Evolutionary conservation across 73 alveolate genomes (phyloP), one percentile per base, ranked within the genome.

Genomic region (Paramecium primaurelia): DNA sequence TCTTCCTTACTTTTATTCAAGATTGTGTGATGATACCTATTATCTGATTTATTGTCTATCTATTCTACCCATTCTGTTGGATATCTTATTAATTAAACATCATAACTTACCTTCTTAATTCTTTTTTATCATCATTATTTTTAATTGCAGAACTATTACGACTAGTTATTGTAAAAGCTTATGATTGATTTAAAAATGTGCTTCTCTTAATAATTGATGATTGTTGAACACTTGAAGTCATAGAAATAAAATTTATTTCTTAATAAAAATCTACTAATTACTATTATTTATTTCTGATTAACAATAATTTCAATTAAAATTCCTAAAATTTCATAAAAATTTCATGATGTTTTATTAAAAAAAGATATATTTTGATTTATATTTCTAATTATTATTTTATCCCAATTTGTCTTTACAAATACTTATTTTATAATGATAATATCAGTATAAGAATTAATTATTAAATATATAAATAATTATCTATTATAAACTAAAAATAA

Each of bases 51-150:
- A 14, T 40, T 37, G 10, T 34, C 58, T 12, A 40, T 73, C 18
- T 37, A 37, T 73, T 73, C 87, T 3, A 37, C 59, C 60, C 60
- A 73, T 10, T 73, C 87, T 30, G 87, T 73, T 14, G 87, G 87
- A 11, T 73, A 73, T 40, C 87, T 73, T 37, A 12, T 6, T 10
- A 4, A 37, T 28, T 6, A 12, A 64, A 16, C 8, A 40, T 9
- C 5, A 37, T 3, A 22, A 37, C 16, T 16, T 73, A 73, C 87
- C 64, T 73, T 40, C 87, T 73, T 40, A 73, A 73, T 38, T 73
- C 87, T 38, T 73, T 73, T 22, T 40, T 73, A 26, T 73, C 58
- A 20, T 42, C n/a, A 3, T 8, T 37, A 4, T 73, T 68, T 36
- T 38, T 40, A 30, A 37, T 12, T 32, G 51, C 84, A 64, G 84